Evolutionary conservation across 2,329 filamentous ascomycete species (phyloP).

Genomic region (Dactylellina sp.): DNA sequence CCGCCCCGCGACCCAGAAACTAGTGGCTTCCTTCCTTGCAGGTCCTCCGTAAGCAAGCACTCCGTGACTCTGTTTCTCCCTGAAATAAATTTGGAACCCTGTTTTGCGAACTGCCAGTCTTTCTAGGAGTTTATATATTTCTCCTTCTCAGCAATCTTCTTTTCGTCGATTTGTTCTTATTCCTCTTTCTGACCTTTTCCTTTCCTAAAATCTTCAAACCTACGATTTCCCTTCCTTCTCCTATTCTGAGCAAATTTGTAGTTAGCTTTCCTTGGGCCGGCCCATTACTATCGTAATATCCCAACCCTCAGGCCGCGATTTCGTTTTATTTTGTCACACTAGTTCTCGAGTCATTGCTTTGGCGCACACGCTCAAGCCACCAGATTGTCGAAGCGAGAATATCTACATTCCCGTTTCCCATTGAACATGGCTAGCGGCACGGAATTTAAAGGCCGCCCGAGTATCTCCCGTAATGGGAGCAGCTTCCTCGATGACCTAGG

Average conservation of each 20-base stretch:
- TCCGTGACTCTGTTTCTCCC: constrained; percentile 40
- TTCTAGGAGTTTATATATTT: constrained; percentile 43
- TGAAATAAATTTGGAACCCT: constrained; percentile 48
- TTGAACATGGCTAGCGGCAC: constrained; percentile 25
- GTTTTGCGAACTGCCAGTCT: constrained; percentile 30
- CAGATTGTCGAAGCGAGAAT: background rate
- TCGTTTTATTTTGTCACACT: background rate
- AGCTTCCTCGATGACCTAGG: constrained; percentile 52
- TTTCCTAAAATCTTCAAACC: too few relatives aligned
- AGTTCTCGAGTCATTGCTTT: constrained; percentile 14
- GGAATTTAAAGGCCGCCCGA: background rate
- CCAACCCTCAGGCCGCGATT: constrained; percentile 12
- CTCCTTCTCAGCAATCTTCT: background rate
- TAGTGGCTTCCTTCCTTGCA: constrained; percentile 17
- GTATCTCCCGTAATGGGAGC: constrained; percentile 6
- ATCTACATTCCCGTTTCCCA: too few relatives aligned
- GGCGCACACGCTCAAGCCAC: background rate
- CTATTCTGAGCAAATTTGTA: background rate
- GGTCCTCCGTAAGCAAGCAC: constrained; percentile 37
- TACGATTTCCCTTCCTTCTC: constrained; percentile 18
- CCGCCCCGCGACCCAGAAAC: constrained; percentile 16
- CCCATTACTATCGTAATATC: constrained; percentile 43
- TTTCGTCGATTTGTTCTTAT: constrained; percentile 23
- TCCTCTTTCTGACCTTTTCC: constrained; percentile 16
- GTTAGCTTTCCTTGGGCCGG: constrained; percentile 34